These are phyloP conservation scores for Plasmodium blacklocki DNA, from an alignment of 169 alveolate species.

Conservation along the genomic window DNA sequence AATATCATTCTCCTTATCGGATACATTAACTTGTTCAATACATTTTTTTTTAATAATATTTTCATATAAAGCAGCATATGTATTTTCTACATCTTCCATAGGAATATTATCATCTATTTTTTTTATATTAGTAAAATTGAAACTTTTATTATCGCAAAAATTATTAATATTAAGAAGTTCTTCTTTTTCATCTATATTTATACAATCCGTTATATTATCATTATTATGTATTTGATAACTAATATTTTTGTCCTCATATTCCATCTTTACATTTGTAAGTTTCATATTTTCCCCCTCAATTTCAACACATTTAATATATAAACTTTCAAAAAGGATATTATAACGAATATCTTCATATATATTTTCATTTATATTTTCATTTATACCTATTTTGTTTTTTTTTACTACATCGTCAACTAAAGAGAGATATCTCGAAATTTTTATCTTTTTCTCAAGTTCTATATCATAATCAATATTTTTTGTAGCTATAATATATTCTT, in stretches of 20 bases:
- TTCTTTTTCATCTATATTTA: too few species aligned
- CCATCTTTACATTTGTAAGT: neutral
- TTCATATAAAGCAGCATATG: neutral
- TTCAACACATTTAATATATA: conserved; percentile 7
- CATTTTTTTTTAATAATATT: neutral
- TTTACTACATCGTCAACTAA: neutral
- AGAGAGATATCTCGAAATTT: conserved; percentile 15
- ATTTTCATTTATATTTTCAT: neutral
- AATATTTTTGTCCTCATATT: neutral
- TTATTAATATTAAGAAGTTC: too few species aligned
- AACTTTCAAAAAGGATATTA: neutral
- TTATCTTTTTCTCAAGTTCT: conserved; percentile 19
- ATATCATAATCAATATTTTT: conserved; percentile 1
- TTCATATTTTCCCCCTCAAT: neutral
- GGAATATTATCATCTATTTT: neutral
- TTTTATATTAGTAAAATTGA: too few species aligned
- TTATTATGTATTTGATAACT: too few species aligned
- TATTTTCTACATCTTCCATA: neutral
- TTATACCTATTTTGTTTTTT: neutral
- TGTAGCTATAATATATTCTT: conserved; percentile 17
- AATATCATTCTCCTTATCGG: neutral
- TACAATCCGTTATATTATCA: too few species aligned
- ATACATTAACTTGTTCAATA: neutral
- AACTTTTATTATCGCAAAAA: too few species aligned
- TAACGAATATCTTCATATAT: neutral